Conservation (phyloP, 2,329 filamentous ascomycete species). For the Aspergillus eucalypticola region DNA sequence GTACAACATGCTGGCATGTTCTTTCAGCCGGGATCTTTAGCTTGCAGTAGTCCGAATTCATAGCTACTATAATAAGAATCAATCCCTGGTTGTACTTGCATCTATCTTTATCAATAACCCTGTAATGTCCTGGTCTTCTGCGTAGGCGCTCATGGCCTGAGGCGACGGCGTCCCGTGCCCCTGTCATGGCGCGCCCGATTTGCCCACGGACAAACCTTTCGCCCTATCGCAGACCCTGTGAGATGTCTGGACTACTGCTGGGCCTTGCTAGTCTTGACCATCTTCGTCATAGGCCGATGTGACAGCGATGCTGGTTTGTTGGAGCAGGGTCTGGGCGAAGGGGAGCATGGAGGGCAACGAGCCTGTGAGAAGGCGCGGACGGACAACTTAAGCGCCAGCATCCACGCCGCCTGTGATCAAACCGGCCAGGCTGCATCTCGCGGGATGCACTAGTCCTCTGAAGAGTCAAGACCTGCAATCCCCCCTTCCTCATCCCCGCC, state of each 20-base stretch:
- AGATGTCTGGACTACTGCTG: slow-evolving; percentile 12
- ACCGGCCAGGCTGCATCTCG: slow-evolving; percentile 29
- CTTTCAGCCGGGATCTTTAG: slow-evolving; percentile 9
- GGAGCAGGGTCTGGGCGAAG: background rate
- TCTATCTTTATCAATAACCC: background rate
- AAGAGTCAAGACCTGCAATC: slow-evolving; percentile 12
- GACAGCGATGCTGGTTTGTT: slow-evolving; percentile 20
- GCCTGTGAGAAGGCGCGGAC: slow-evolving; percentile 19
- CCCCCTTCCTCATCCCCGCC: slow-evolving; percentile 12
- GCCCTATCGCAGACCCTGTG: slow-evolving; percentile 2
- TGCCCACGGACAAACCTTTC: background rate
- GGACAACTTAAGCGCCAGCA: slow-evolving; percentile 32
- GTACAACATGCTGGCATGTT: slow-evolving; percentile 2
- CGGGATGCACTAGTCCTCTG: slow-evolving; percentile 16
- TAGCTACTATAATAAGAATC: slow-evolving; percentile 4
- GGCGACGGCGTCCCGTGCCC: background rate
- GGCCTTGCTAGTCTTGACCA: slow-evolving; percentile 4
- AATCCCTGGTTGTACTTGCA: background rate
- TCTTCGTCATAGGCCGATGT: slow-evolving; percentile 12
- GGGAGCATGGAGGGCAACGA: slow-evolving; percentile 7
- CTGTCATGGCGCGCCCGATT: background rate
- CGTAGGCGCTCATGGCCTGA: background rate
- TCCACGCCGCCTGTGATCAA: slow-evolving; percentile 36
- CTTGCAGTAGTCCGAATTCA: slow-evolving; percentile 22
- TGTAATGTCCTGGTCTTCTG: background rate